Evolutionary conservation across 768 basidiomycete species (phyloP).

Genomic region (Boletellus sp.): DNA sequence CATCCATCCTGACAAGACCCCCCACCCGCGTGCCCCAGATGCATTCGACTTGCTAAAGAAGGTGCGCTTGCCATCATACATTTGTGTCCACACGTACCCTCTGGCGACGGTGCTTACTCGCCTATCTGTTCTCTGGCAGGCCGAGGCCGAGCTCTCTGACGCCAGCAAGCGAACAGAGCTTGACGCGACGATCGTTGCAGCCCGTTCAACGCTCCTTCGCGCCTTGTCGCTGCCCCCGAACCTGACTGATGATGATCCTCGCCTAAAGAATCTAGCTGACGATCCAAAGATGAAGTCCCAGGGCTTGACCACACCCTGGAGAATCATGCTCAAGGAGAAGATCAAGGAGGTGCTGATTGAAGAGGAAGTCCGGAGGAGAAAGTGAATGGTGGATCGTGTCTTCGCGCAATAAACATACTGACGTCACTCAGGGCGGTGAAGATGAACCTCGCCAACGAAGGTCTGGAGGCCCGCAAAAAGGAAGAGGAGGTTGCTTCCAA

Average conservation of each 20-base stretch:
- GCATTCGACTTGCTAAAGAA: constrained; percentile 94
- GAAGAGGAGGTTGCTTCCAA: constrained; percentile 74
- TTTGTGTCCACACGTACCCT: neutral
- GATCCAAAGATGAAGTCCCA: constrained; percentile 31
- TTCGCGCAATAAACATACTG: neutral
- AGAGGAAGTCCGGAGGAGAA: constrained; percentile 80
- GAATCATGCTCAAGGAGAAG: constrained; percentile 61
- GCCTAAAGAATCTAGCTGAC: constrained; percentile 44
- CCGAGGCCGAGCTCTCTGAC: constrained; percentile 79
- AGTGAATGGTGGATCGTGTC: constrained; percentile 44
- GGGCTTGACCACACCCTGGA: constrained; percentile 54
- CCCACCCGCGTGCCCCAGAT: constrained; percentile 83
- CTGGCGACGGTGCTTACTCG: neutral
- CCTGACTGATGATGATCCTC: constrained; percentile 55
- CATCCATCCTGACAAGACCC: constrained; percentile 98
- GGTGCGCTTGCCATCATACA: constrained; percentile 37
- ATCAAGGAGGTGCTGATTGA: constrained; percentile 85
- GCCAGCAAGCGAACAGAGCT: constrained; percentile 76
- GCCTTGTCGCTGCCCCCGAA: constrained; percentile 56
- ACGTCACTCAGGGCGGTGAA: constrained; percentile 67
- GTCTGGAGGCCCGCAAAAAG: constrained; percentile 88
- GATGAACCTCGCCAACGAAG: constrained; percentile 89
- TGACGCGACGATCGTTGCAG: constrained; percentile 74
- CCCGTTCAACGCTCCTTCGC: constrained; percentile 66
- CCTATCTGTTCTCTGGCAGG: constrained; percentile 40